Conservation (phyloP, 1,284 basidiomycete genomes). For the Rhodotorula mucilaginosa region DNA sequence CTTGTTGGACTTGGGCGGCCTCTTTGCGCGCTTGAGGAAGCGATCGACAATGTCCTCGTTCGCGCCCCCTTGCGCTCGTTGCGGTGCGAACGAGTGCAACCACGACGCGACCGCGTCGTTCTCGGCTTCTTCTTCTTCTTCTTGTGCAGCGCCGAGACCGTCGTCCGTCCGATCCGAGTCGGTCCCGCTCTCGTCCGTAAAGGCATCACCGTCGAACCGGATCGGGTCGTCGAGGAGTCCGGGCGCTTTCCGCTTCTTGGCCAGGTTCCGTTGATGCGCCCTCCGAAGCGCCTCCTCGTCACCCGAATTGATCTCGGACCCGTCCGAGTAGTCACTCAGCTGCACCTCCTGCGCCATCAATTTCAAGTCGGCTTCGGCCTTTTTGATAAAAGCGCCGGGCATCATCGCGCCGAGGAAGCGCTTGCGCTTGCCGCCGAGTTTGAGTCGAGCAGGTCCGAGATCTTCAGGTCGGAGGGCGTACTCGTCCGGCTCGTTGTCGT, state of each 20-base stretch:
- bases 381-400: constrained; percentile 44
- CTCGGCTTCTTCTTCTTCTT: constrained; percentile 32
- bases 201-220: constrained; percentile 32
- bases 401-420: constrained; percentile 40
- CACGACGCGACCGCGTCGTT: constrained; percentile 35
- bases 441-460: constrained; percentile 12
- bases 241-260: constrained; percentile 8
- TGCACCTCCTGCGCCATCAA: constrained; percentile 41
- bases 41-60: constrained; percentile 40
- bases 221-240: constrained; percentile 27
- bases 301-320: constrained; percentile 34
- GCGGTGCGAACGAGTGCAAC: constrained; percentile 35
- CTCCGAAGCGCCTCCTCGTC: constrained; percentile 29
- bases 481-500: not conserved
- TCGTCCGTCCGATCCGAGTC: constrained; percentile 14
- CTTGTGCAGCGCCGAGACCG: constrained; percentile 8
- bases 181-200: constrained; percentile 39
- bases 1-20: not conserved
- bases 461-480: not conserved
- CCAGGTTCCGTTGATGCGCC: constrained; percentile 7
- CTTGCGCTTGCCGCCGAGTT: constrained; percentile 35
- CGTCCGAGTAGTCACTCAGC: constrained; percentile 11
- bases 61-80: not conserved
- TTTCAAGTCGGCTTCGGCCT: constrained; percentile 39
- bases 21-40: constrained; percentile 33